These are phyloP conservation scores for Coemansia sp. DNA, from an alignment of 192 early-diverging fungal species.

Conservation along the genomic window DNA sequence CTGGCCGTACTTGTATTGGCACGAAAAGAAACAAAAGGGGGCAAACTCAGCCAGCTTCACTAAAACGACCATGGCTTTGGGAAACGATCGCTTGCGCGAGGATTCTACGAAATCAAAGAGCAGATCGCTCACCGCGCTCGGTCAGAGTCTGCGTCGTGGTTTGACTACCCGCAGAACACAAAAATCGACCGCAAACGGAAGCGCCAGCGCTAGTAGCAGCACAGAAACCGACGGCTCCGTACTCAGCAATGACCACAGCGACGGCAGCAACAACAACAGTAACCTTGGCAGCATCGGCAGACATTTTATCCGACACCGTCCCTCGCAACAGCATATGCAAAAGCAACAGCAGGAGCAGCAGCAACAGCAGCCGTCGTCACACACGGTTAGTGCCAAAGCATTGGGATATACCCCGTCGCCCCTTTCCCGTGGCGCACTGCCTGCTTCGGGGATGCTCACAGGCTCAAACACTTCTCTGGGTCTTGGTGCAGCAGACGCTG, in stretches of 20 bases:
- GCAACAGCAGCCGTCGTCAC: neutral
- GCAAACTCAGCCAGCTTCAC: neutral
- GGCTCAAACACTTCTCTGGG: conserved; percentile 3
- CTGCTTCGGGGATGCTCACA: neutral
- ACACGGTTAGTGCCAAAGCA: neutral
- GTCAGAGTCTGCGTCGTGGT: conserved; percentile 48
- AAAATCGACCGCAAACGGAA: conserved; percentile 16
- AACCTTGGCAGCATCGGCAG: neutral
- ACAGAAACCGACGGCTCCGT: conserved; percentile 4
- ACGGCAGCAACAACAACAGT: neutral
- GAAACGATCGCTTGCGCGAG: conserved; percentile 53
- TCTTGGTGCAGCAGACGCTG: neutral
- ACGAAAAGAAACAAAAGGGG: neutral
- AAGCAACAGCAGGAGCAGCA: neutral
- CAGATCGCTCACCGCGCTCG: conserved; percentile 36
- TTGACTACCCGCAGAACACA: conserved; percentile 42
- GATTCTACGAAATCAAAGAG: conserved; percentile 51
- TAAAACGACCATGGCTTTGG: conserved; percentile 34
- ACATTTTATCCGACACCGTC: neutral
- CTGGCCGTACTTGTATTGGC: neutral
- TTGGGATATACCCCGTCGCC: conserved; percentile 6
- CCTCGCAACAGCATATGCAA: neutral
- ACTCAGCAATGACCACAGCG: neutral
- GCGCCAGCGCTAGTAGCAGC: conserved; percentile 3
- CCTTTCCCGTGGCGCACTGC: conserved; percentile 2